Base-by-base conservation (phyloP, 2,329 filamentous ascomycete genomes). In the Gremmenia infestans region DNA sequence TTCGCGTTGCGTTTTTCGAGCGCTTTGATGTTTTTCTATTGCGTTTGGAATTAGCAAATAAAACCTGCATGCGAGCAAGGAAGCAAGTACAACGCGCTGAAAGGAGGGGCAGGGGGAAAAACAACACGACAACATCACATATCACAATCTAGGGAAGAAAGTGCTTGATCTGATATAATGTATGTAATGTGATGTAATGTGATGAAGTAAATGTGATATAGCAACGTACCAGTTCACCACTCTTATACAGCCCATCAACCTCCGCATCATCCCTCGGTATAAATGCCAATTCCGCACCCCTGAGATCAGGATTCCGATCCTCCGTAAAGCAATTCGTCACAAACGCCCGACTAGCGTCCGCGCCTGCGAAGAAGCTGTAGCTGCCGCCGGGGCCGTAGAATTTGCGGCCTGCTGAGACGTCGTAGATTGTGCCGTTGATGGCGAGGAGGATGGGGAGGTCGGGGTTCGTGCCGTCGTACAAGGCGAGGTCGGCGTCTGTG, bases 241-340 rank as follows among this genome's bases (percentile, higher is more conserved):
- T 22, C 22, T 22, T 74, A 73, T 77, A 86, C 66, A 80, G 72
- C 37, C 68, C 65, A 70, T 92, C 88, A 25, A 88, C 79, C 54
- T 78, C 76, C 0, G 79, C 76, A 66, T 86, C 78, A 69, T 87
- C 83, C 36, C 83, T 65, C 1, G 84, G 84, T 8, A 93, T 70
- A 73, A 84, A 97, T 82, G 95, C 94, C 60, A 86, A 81, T 74
- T 97, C 94, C 4, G 90, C 87, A 47, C 94, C 94, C 59, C 89
- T 82, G 71, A 97, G 75, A 74, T 99, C 94, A 3, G 88, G 80
- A 2, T 86, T 94, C 35, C 86, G 78, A 76, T 99, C 94, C 8
- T 56, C 61, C 40, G 82, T 76, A 75, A 99, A 99, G 72, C 94
- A 99, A 17, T 90, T 91, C 2, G 94, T 97, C 9, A 99, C 85